phyloP scores from a whole-genome alignment of 106 monocot species.

The Platanthera guangdongensis region DNA sequence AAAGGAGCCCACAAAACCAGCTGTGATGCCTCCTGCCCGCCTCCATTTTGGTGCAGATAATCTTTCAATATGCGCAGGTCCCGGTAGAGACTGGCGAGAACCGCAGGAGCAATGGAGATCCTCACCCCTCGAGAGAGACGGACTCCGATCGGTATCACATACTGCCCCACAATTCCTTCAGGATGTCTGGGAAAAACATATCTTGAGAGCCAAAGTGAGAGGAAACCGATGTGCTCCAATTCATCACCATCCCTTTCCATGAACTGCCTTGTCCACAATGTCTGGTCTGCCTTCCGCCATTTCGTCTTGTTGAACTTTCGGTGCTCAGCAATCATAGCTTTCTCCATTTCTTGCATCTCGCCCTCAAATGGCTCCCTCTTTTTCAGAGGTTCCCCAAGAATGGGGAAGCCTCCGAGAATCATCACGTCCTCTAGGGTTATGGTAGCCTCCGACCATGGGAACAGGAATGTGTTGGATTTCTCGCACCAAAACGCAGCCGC shows the following conservation, averaged over 20 bases:
- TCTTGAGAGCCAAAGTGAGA: constrained; percentile 66
- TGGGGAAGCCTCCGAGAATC: constrained; percentile 52
- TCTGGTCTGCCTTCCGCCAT: constrained; percentile 57
- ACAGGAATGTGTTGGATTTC: constrained; percentile 57
- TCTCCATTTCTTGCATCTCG: constrained; percentile 22
- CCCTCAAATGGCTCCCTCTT: constrained; percentile 15
- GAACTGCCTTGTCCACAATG: constrained; percentile 56
- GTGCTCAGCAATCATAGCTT: constrained; percentile 27
- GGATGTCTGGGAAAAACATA: constrained; percentile 48
- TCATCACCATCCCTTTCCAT: constrained; percentile 37
- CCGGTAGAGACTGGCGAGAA: constrained; percentile 45
- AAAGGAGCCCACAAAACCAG: constrained; percentile 43
- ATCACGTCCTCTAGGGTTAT: constrained; percentile 60
- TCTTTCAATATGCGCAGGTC: constrained; percentile 36
- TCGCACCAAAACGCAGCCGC: constrained; percentile 45
- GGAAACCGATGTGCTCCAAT: constrained; percentile 52
- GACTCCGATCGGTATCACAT: constrained; percentile 46
- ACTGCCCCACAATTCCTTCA: constrained; percentile 26
- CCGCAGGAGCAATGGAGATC: constrained; percentile 57
- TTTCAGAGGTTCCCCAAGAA: constrained; percentile 38
- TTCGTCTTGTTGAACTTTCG: constrained; percentile 38
- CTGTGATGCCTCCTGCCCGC: not conserved
- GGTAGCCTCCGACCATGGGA: constrained; percentile 76
- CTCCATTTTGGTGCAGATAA: constrained; percentile 7
- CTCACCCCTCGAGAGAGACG: constrained; percentile 37